phyloP scores from a whole-genome alignment of 148 eudicot species.

The Fagopyrum esculentum region DNA sequence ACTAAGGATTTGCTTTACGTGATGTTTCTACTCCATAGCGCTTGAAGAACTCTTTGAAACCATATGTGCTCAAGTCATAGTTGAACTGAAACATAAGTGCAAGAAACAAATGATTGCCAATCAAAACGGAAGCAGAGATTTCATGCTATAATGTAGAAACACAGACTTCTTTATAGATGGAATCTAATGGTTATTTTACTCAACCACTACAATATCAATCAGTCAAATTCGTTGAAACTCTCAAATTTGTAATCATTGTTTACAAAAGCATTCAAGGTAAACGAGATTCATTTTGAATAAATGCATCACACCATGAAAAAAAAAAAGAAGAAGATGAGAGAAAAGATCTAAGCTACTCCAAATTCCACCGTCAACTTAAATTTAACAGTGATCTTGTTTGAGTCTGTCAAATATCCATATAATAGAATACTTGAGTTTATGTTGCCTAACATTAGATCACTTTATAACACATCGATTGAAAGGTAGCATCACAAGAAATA shows the following conservation, averaged over 20 bases:
- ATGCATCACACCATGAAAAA: not conserved
- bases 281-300: not conserved
- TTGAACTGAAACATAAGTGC: constrained; percentile 39
- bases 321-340: not conserved
- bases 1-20: constrained; percentile 12
- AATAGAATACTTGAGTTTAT: not conserved
- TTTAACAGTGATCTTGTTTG: not conserved
- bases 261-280: not conserved
- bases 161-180: not conserved
- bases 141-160: not conserved
- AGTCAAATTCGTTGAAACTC: not conserved
- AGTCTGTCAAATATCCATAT: not conserved
- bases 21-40: constrained; percentile 43
- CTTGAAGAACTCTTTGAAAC: constrained; percentile 78
- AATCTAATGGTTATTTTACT: not conserved
- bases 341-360: not conserved
- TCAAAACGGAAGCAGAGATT: not conserved
- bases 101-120: constrained; percentile 6
- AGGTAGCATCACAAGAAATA: too few relatives aligned
- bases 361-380: not conserved
- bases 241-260: not conserved
- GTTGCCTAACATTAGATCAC: not conserved
- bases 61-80: constrained; percentile 70
- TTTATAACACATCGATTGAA: too few relatives aligned
- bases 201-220: not conserved